phyloP scores from a whole-genome alignment of 805 yeast genomes.

The Schwanniomyces polymorphus region DNA sequence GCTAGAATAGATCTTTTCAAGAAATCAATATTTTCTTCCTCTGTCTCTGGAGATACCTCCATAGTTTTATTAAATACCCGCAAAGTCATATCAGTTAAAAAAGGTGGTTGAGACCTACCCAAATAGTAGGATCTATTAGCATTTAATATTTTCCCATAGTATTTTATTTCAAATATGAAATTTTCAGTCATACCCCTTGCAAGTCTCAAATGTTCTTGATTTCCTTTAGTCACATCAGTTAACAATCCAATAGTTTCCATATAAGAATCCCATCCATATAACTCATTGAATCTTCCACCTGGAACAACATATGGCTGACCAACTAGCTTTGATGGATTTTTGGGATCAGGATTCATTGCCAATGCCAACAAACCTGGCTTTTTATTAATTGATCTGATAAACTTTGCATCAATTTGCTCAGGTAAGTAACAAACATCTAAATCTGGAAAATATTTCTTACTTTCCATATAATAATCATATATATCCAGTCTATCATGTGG shows the following conservation, averaged over 20 bases:
- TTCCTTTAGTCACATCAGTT: conserved; percentile 42
- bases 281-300: conserved; percentile 95
- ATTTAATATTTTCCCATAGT: conserved; percentile 90
- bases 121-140: conserved; percentile 92
- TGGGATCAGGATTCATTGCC: conserved; percentile 64
- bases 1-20: conserved; percentile 65
- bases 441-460: conserved; percentile 55
- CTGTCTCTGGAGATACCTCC: conserved; percentile 37
- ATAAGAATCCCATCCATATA: conserved; percentile 98
- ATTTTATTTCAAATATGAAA: conserved; percentile 83
- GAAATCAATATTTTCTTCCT: conserved; percentile 52
- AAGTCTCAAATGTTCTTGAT: conserved; percentile 54
- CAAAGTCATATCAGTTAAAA: conserved; percentile 88
- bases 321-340: conserved; percentile 49
- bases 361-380: conserved; percentile 86
- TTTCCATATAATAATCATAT: conserved; percentile 60
- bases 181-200: conserved; percentile 92
- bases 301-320: conserved; percentile 93
- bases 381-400: conserved; percentile 70
- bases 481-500: conserved; percentile 73
- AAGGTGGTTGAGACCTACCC: conserved; percentile 95
- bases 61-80: conserved; percentile 62
- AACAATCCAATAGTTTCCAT: conserved; percentile 85
- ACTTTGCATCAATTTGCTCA: conserved; percentile 69
- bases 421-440: conserved; percentile 82